Evolutionary conservation across 208 protist species (phyloP).

Genomic region (Trypanosoma mega): DNA sequence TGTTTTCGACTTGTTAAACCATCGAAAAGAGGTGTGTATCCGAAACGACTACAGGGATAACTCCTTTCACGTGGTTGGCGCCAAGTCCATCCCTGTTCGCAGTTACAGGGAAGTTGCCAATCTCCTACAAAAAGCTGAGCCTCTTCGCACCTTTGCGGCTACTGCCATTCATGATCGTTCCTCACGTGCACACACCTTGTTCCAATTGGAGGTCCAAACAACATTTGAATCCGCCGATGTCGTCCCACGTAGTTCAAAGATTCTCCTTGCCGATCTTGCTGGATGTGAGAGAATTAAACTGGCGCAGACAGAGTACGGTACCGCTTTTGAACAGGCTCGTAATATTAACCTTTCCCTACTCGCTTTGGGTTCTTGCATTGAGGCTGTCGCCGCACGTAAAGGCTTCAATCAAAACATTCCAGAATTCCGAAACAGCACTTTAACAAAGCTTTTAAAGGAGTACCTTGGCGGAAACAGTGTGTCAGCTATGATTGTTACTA

Average conservation of each 20-base stretch:
- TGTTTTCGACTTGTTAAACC: conserved; percentile 93
- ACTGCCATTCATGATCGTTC: conserved; percentile 88
- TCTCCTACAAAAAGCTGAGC: conserved; percentile 79
- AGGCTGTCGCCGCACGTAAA: conserved; percentile 63
- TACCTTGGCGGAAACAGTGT: conserved; percentile 85
- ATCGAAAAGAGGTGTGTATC: conserved; percentile 77
- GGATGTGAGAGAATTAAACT: conserved; percentile 81
- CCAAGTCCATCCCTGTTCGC: conserved; percentile 72
- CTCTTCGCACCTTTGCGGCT: conserved; percentile 85
- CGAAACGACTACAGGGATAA: conserved; percentile 85
- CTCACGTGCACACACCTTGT: conserved; percentile 83
- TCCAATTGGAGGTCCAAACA: conserved; percentile 75
- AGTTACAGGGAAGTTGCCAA: conserved; percentile 80
- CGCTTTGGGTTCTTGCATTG: conserved; percentile 75
- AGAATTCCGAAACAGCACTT: conserved; percentile 82
- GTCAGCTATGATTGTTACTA: conserved; percentile 79
- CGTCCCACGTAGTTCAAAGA: conserved; percentile 53
- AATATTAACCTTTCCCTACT: conserved; percentile 88
- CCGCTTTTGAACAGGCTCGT: conserved; percentile 77
- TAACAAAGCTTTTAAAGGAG: conserved; percentile 89
- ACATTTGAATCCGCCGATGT: conserved; percentile 55
- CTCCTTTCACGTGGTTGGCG: conserved; percentile 85
- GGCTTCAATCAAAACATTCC: conserved; percentile 45
- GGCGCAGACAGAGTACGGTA: conserved; percentile 64
- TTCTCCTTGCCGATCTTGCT: conserved; percentile 82